phyloP scores from a whole-genome alignment of 1,284 basidiomycete species.

The Ceratobasidium sp. region DNA sequence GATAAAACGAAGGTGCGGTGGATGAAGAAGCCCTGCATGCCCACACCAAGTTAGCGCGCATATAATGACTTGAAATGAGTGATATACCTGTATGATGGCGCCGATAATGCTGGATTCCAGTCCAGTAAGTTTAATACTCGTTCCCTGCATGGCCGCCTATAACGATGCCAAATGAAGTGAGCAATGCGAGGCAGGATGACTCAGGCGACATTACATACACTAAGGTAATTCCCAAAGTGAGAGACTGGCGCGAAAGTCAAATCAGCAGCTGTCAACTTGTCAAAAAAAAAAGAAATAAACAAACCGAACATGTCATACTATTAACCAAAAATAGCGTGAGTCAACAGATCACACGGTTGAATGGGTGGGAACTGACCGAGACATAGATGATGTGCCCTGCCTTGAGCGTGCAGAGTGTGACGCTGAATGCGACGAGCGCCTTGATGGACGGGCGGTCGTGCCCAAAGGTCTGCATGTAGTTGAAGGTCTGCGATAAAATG shows the following conservation, averaged over 20 bases:
- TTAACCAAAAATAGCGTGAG: constrained; percentile 3
- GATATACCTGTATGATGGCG: constrained; percentile 19
- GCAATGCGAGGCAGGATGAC: not conserved
- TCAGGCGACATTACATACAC: not conserved
- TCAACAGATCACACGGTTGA: not conserved
- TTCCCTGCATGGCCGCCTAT: constrained; percentile 1
- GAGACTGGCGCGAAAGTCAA: constrained; percentile 21
- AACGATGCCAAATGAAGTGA: not conserved
- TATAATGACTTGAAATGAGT: not conserved
- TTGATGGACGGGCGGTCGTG: constrained; percentile 11
- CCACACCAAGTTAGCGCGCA: not conserved
- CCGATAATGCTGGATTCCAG: constrained; percentile 34
- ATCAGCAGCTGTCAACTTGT: constrained; percentile 11
- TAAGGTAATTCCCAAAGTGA: constrained; percentile 34
- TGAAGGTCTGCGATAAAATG: constrained; percentile 26
- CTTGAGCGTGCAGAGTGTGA: constrained; percentile 27
- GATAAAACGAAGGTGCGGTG: constrained; percentile 40
- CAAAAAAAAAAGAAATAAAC: not conserved
- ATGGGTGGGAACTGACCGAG: constrained; percentile 12
- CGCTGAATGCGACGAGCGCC: constrained; percentile 15
- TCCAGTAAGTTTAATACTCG: constrained; percentile 36
- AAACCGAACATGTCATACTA: constrained; percentile 35
- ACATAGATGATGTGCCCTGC: constrained; percentile 32
- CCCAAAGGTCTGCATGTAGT: constrained; percentile 10
- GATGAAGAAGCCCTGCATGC: constrained; percentile 36